Evolutionary conservation across 73 alveolate genomes (phyloP), one percentile per base, ranked within the genome.

Genomic region (Paramecium caudatum): DNA sequence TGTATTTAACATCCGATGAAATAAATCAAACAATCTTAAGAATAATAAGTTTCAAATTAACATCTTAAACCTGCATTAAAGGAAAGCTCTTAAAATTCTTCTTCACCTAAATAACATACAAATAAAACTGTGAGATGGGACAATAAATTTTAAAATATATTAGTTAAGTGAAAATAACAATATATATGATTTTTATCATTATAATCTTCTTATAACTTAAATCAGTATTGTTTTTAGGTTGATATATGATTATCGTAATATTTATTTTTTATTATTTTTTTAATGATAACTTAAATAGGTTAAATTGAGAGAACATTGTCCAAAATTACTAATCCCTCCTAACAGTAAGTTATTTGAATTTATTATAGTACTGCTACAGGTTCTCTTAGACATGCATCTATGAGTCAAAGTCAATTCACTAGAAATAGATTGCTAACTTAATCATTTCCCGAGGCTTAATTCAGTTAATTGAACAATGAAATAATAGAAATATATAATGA

Each of bases 71-170:
- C 80, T 23, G 80, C 80, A 21, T 55, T 55, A 55, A 55, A 55
- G 30, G 80, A 55, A 23, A 27, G 3, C 12, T 55, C 80, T 3
- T 27, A 55, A 27, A 55, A 55, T 10, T 19, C 80, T 10, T 19
- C 41, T 27, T 55, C 80, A 12, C 23, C 23, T 55, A 55, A 55
- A 8, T 16, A 55, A 55, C 80, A 55, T 55, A 55, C 46, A 27
- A 55, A 55, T 55, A 55, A 55, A 55, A 19, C 80, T 55, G 80
- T 55, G 6, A 55, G 45, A 55, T 55, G 80, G 80, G 80, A 55
- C n/a, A n/a, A n/a, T n/a, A n/a, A n/a, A n/a, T n/a, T n/a, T n/a
- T n/a, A n/a, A n/a, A n/a, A n/a, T n/a, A n/a, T n/a, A n/a, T n/a
- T n/a, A n/a, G n/a, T n/a, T n/a, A n/a, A n/a, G n/a, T n/a, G n/a